Evolutionary conservation across 495 filamentous ascomycete genomes (phyloP), one percentile per base, ranked within the genome.

Genomic region (Astrothelium subdiscretum): DNA sequence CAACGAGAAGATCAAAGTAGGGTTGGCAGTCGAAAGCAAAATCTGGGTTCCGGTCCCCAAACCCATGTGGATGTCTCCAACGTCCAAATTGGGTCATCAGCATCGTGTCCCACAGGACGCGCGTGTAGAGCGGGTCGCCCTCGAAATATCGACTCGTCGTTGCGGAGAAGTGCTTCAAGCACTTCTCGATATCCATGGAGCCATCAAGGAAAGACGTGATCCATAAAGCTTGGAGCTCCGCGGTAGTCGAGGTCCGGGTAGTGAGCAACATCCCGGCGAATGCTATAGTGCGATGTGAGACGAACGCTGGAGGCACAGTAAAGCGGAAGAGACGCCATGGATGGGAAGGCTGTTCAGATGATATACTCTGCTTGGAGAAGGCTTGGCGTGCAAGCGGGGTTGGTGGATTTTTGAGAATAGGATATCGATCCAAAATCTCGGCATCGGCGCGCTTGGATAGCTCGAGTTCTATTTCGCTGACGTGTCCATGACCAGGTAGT

Each of bases 21-120:
- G 89, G 85, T 44, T 91, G 65, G 1, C 79, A 81, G 70, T 94
- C 89, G 68, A 90, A 92, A 54, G 87, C 85, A 63, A 90, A 83
- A 66, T 90, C 87, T 86, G 86, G 62, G 82, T 83, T 61, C 81
- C 78, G 22, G 71, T 71, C 0, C 86, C 87, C 60, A 58, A 81
- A 83, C 1, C 87, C 88, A 2, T 76, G 78, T 0, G 85, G 85
- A 65, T 85, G 87, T 12, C 89, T 76, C 82, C 83, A 88, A 62
- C 80, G 80, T 0, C 87, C 84, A 66, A 86, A 91, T 18, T 87
- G 81, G 20, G 80, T 80, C 67, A 85, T 77, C 62, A 92, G 72
- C 18, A 82, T 77, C 0, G 85, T 85, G 65, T 88, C 83, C 73
- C 78, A 81, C 32, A 72, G 63, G 15, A 79, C 62, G 29, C 48